Conservation (phyloP, 768 basidiomycete species). For the Phallus indusiatus region DNA sequence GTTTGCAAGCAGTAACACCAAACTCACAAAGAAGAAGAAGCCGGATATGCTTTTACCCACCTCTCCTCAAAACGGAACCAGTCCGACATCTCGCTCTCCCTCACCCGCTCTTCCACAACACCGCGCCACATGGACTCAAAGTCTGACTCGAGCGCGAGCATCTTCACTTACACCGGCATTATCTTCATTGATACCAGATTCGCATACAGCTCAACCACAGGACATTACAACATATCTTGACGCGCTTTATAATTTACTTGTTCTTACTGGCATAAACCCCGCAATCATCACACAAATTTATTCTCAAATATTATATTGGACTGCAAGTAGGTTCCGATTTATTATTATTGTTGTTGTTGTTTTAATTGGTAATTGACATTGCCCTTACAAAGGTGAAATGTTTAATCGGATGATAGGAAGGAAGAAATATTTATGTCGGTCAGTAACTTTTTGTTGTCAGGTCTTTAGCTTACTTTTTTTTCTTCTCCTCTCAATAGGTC, state of each 20-base stretch:
- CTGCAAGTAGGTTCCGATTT: constrained; percentile 57
- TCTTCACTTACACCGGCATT: constrained; percentile 36
- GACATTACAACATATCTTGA: constrained; percentile 76
- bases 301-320: constrained; percentile 99
- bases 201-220: constrained; percentile 33
- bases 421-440: constrained; percentile 92
- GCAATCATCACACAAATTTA: constrained; percentile 81
- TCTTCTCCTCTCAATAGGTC: constrained; percentile 35
- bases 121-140: constrained; percentile 56
- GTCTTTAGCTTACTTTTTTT: not conserved
- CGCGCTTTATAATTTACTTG: constrained; percentile 73
- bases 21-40: constrained; percentile 42
- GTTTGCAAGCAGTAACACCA: constrained; percentile 28
- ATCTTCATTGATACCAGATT: constrained; percentile 34
- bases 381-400: constrained; percentile 52
- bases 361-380: not conserved
- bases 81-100: constrained; percentile 33
- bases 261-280: constrained; percentile 85
- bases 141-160: constrained; percentile 44
- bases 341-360: not conserved
- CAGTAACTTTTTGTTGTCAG: constrained; percentile 13
- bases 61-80: constrained; percentile 19
- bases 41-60: constrained; percentile 24
- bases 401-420: constrained; percentile 83
- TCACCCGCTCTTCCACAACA: constrained; percentile 28